A percentile compares a stretch with the other conserved stretches of the same genome.
phyloP scores from a whole-genome alignment of 73 alveolate species.

The Effrenium voratum region DNA sequence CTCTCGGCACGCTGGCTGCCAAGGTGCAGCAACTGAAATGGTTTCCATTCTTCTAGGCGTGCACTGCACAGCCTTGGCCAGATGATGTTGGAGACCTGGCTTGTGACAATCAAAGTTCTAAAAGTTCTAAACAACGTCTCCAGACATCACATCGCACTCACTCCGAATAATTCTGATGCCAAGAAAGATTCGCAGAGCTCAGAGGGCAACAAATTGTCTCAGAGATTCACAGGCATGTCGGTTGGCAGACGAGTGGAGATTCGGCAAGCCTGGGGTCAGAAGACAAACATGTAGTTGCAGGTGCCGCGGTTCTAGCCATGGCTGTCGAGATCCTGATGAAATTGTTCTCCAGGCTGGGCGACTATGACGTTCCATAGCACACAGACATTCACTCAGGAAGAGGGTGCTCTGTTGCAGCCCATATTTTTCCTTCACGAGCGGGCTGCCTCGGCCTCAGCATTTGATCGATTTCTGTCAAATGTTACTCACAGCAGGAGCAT shows the following conservation, averaged over 20 bases:
- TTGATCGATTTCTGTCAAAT: not conserved
- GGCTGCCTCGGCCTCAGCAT: constrained; percentile 8
- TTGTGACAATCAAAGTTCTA: too few species aligned
- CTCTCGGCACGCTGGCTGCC: constrained; percentile 27
- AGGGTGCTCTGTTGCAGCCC: constrained; percentile 7
- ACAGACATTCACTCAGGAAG: not conserved
- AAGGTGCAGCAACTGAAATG: not conserved
- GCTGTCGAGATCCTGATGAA: constrained; percentile 11
- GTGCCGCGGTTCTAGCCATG: constrained; percentile 33
- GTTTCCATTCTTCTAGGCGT: constrained; percentile 40
- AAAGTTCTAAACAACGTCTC: too few species aligned
- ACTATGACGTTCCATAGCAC: not conserved
- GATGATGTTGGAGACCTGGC: too few species aligned
- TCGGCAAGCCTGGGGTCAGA: too few species aligned
- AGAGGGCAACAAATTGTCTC: too few species aligned
- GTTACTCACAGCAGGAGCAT: not conserved
- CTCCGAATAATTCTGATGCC: too few species aligned
- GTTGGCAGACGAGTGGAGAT: too few species aligned
- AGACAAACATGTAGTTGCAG: too few species aligned
- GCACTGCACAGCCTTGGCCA: too few species aligned
- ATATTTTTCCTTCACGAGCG: constrained; percentile 48
- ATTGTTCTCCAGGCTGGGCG: not conserved
- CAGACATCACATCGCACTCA: too few species aligned
- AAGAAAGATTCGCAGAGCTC: too few species aligned
- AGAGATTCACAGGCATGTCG: too few species aligned